Evolutionary conservation across 2,329 filamentous ascomycete species (phyloP).

Genomic region (Fusarium anguioides): DNA sequence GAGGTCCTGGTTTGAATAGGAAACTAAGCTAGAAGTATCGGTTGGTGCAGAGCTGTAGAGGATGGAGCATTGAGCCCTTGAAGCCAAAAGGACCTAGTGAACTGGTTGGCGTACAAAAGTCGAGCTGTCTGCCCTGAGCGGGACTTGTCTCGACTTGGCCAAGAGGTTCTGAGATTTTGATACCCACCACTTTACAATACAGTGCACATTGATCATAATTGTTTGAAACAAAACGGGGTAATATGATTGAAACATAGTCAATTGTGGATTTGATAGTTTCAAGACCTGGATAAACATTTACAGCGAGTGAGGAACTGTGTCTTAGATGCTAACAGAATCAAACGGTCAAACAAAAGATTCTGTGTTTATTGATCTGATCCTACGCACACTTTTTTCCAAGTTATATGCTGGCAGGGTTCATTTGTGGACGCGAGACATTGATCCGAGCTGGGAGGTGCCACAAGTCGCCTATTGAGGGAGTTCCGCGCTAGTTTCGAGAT

Average conservation of each 20-base stretch:
- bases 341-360: background rate
- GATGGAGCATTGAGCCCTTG: conserved; percentile 22
- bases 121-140: conserved; percentile 21
- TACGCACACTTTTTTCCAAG: background rate
- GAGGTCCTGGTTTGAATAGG: conserved; percentile 3
- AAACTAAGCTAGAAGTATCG: background rate
- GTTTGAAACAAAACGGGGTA: conserved; percentile 28
- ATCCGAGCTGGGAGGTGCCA: background rate
- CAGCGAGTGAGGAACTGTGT: background rate
- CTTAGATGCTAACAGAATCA: background rate
- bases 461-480: background rate
- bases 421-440: background rate
- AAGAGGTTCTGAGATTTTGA: conserved; percentile 35
- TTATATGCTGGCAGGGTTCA: conserved; percentile 8
- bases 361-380: background rate
- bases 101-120: conserved; percentile 36
- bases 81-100: conserved; percentile 19
- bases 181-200: conserved; percentile 32
- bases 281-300: background rate
- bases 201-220: conserved; percentile 13
- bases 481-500: background rate
- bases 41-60: conserved; percentile 16
- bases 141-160: conserved; percentile 31
- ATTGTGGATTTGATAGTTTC: background rate
- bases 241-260: background rate